Conservation (phyloP, 2,329 filamentous ascomycete species). For the Tolypocladium ovalisporum region DNA sequence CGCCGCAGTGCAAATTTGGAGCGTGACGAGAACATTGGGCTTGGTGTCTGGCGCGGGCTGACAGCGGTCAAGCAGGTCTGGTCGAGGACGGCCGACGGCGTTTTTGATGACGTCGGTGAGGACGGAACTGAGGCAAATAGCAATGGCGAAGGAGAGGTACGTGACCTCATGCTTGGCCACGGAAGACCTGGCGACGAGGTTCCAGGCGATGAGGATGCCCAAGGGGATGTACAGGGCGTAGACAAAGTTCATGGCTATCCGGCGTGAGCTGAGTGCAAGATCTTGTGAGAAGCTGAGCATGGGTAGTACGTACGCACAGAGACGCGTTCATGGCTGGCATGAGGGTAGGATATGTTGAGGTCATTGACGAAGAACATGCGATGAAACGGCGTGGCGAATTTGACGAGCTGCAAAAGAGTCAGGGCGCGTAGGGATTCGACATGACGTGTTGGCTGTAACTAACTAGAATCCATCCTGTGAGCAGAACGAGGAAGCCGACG, state of each 20-base stretch:
- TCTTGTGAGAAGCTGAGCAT: not conserved
- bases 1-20: slow-evolving; percentile 63
- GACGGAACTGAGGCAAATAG: slow-evolving; percentile 66
- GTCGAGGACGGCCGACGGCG: slow-evolving; percentile 62
- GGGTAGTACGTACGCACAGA: slow-evolving; percentile 49
- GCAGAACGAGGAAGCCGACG: slow-evolving; percentile 61
- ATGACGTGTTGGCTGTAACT: slow-evolving; percentile 6
- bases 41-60: slow-evolving; percentile 48
- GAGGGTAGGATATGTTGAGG: slow-evolving; percentile 72
- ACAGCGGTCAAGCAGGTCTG: slow-evolving; percentile 62
- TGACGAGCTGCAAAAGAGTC: slow-evolving; percentile 12
- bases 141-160: slow-evolving; percentile 68
- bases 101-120: slow-evolving; percentile 91
- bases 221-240: slow-evolving; percentile 70
- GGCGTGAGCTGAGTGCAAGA: not conserved
- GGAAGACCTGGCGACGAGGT: slow-evolving; percentile 48
- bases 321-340: slow-evolving; percentile 76
- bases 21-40: slow-evolving; percentile 43
- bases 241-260: slow-evolving; percentile 58
- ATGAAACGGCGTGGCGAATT: slow-evolving; percentile 68
- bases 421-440: not conserved
- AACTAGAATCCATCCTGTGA: slow-evolving; percentile 55
- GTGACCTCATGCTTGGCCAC: slow-evolving; percentile 78
- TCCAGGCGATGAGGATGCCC: slow-evolving; percentile 53
- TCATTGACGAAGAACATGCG: slow-evolving; percentile 90